phyloP scores from a whole-genome alignment of 106 monocot genomes.

The Vanilla planifolia region DNA sequence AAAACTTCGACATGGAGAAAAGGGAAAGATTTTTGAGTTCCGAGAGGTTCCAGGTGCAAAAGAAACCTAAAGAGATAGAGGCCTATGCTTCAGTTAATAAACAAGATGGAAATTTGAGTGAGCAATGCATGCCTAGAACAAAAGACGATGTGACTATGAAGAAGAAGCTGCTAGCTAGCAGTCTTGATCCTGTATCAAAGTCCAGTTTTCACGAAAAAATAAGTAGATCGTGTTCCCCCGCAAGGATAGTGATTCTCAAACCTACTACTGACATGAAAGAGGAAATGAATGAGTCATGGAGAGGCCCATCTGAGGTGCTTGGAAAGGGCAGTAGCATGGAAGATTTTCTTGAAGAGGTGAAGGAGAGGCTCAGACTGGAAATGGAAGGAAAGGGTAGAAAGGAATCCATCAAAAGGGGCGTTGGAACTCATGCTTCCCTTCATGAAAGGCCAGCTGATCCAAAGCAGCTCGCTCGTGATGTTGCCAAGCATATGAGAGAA shows the following conservation, averaged over 20 bases:
- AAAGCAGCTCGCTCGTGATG: constrained; percentile 44
- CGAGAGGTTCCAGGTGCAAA: not conserved
- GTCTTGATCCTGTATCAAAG: constrained; percentile 7
- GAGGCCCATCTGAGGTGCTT: constrained; percentile 29
- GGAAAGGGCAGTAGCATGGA: constrained; percentile 44
- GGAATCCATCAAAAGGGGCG: constrained; percentile 2
- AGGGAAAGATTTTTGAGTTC: constrained; percentile 23
- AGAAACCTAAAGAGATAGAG: not conserved
- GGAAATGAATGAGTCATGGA: constrained; percentile 31
- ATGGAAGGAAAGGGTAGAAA: constrained; percentile 47
- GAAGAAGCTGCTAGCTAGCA: not conserved
- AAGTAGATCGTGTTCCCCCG: constrained; percentile 30
- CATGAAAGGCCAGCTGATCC: constrained; percentile 19
- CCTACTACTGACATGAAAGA: constrained; percentile 40
- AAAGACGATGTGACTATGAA: constrained; percentile 2
- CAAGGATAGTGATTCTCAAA: constrained; percentile 76
- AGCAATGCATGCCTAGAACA: not conserved
- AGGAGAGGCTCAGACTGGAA: constrained; percentile 66
- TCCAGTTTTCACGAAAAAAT: constrained; percentile 18
- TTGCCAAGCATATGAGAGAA: constrained; percentile 59
- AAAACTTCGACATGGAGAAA: constrained; percentile 48
- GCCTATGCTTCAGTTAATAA: not conserved
- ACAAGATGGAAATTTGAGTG: not conserved
- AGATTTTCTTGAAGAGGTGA: constrained; percentile 82
- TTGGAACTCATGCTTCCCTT: constrained; percentile 3